A percentile compares a stretch with the other conserved stretches of the same genome.
These are phyloP conservation scores for Sporothrix brunneoviolacea DNA, from an alignment of 2,329 filamentous ascomycete genomes.

Conservation along the genomic window DNA sequence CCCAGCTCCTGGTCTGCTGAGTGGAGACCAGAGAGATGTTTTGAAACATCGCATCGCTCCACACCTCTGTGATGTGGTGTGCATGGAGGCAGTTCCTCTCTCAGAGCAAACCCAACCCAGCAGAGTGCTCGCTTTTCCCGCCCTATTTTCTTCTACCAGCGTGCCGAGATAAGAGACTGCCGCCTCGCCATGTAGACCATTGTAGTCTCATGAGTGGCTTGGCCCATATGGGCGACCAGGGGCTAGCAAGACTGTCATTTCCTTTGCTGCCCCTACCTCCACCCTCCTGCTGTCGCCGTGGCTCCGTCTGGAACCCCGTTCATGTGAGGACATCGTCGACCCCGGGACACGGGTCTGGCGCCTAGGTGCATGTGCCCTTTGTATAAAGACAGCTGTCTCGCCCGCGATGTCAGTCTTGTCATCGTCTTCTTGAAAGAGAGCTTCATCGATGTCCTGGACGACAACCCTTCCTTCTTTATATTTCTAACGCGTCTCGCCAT, in stretches of 20 bases:
- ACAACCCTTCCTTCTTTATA: neutral
- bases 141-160: neutral
- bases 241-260: constrained; percentile 3
- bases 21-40: neutral
- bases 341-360: constrained; percentile 2
- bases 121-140: neutral
- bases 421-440: neutral
- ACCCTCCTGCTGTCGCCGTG: neutral
- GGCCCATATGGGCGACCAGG: constrained; percentile 1
- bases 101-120: neutral
- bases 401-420: neutral
- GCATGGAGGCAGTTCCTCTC: neutral
- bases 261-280: neutral
- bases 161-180: neutral
- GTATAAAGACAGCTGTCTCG: constrained; percentile 4
- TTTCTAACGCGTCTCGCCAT: neutral
- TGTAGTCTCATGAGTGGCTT: constrained; percentile 8
- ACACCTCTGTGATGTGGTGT: neutral
- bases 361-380: neutral
- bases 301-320: neutral
- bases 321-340: constrained; percentile 1
- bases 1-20: neutral
- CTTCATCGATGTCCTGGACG: constrained; percentile 4
- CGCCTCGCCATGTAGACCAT: neutral
- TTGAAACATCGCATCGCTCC: constrained; percentile 5